Evolutionary conservation across 164 flowering plant genomes (phyloP).

Genomic region (Malania oleifera): DNA sequence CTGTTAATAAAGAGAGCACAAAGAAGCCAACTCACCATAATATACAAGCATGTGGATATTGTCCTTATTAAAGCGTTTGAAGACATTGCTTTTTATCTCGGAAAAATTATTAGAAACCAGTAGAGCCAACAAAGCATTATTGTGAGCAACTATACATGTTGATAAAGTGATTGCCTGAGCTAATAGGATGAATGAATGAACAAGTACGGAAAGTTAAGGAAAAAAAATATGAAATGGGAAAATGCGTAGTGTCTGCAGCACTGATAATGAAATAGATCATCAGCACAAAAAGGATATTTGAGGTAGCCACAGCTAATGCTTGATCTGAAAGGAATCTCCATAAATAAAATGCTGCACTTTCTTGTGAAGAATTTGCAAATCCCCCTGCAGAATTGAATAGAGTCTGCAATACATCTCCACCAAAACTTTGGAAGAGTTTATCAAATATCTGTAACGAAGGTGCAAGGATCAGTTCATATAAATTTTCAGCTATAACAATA

Average conservation of each 20-base stretch:
- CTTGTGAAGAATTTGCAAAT: slow-evolving; percentile 65
- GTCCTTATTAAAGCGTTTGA: slow-evolving; percentile 90
- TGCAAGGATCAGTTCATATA: neutral
- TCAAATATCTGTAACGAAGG: slow-evolving; percentile 79
- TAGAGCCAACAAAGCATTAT: slow-evolving; percentile 88
- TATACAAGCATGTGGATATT: slow-evolving; percentile 81
- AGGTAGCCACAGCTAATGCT: slow-evolving; percentile 60
- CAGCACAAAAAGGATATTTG: slow-evolving; percentile 71
- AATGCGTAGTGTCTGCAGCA: neutral
- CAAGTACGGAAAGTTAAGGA: slow-evolving; percentile 67
- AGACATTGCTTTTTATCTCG: slow-evolving; percentile 95
- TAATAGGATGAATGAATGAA: slow-evolving; percentile 89
- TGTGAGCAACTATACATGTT: slow-evolving; percentile 92
- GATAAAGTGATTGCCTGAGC: slow-evolving; percentile 97
- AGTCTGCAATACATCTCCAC: slow-evolving; percentile 82
- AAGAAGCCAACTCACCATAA: slow-evolving; percentile 50
- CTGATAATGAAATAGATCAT: neutral
- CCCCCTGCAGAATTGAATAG: slow-evolving; percentile 83
- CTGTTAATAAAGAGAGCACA: neutral
- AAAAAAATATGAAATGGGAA: slow-evolving; percentile 10
- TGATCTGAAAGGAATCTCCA: slow-evolving; percentile 73
- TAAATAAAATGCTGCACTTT: slow-evolving; percentile 49
- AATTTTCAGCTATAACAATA: neutral
- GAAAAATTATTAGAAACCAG: slow-evolving; percentile 93
- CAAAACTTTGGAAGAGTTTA: slow-evolving; percentile 86